These are phyloP conservation scores for Fusarium annulatum DNA, from an alignment of 2,329 filamentous ascomycete genomes.

Conservation along the genomic window DNA sequence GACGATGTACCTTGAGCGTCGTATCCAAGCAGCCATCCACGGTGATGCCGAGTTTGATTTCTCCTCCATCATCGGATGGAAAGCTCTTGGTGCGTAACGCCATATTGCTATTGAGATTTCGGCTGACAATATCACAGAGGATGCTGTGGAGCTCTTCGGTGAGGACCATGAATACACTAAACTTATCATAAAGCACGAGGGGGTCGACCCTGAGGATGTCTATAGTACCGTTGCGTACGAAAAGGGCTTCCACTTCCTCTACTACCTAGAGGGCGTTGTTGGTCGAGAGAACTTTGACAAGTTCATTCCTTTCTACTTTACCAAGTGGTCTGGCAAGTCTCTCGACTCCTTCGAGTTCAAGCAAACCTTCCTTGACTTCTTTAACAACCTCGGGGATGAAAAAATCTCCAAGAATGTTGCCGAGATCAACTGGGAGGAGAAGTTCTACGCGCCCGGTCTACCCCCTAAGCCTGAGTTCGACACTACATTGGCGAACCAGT, in stretches of 20 bases:
- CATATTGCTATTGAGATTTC: not conserved
- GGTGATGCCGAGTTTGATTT: constrained; percentile 91
- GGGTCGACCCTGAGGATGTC: constrained; percentile 93
- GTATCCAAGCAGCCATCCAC: constrained; percentile 81
- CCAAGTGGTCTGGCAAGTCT: constrained; percentile 83
- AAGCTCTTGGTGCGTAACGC: constrained; percentile 70
- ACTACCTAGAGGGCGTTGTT: constrained; percentile 86
- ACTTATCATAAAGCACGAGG: constrained; percentile 86
- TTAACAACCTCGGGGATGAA: constrained; percentile 72
- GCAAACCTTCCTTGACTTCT: constrained; percentile 86
- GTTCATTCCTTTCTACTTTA: constrained; percentile 97
- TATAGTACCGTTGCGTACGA: constrained; percentile 95
- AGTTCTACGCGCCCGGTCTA: constrained; percentile 88
- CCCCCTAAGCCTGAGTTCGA: constrained; percentile 93
- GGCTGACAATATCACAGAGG: constrained; percentile 60
- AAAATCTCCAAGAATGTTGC: constrained; percentile 72
- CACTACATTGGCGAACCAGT: constrained; percentile 85
- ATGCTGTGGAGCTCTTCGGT: constrained; percentile 82
- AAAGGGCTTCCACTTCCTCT: constrained; percentile 95
- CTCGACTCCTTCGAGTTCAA: constrained; percentile 97
- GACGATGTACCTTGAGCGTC: constrained; percentile 94
- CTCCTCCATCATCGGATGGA: constrained; percentile 96
- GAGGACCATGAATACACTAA: constrained; percentile 93
- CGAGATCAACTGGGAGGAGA: constrained; percentile 87
- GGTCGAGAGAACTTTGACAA: constrained; percentile 90